These are phyloP conservation scores for Xylariaceae sp. DNA, from an alignment of 2,329 filamentous ascomycete genomes.

Conservation along the genomic window DNA sequence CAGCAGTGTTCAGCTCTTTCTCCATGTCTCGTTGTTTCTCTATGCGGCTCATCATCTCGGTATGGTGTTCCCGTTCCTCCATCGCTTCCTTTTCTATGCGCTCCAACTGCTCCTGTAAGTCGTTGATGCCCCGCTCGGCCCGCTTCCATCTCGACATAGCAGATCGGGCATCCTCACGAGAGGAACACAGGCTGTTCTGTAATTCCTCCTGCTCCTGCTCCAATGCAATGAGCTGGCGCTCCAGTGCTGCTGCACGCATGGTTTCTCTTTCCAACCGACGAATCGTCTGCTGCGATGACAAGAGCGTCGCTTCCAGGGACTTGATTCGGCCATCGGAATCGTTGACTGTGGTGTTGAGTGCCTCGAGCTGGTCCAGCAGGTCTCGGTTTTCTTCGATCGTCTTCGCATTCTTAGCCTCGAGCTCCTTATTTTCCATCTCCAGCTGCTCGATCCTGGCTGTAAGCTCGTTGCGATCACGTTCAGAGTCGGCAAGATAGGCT, in stretches of 20 bases:
- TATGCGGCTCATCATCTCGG: constrained; percentile 76
- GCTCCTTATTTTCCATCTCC: constrained; percentile 66
- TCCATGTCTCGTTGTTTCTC: constrained; percentile 80
- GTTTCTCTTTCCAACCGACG: constrained; percentile 71
- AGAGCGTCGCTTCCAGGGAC: constrained; percentile 69
- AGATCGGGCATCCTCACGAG: constrained; percentile 70
- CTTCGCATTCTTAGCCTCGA: constrained; percentile 72
- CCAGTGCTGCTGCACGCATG: constrained; percentile 70
- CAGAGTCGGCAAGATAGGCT: constrained; percentile 87
- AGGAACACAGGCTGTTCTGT: constrained; percentile 61
- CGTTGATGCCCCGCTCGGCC: constrained; percentile 72
- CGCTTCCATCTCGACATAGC: constrained; percentile 80
- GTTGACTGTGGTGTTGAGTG: constrained; percentile 71
- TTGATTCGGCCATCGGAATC: constrained; percentile 79
- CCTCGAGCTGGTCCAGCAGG: constrained; percentile 79
- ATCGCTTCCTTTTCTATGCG: constrained; percentile 79
- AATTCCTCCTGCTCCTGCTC: constrained; percentile 77
- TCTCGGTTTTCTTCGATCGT: constrained; percentile 79
- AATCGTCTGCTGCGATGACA: constrained; percentile 73
- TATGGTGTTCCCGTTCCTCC: constrained; percentile 76
- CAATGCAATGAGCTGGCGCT: constrained; percentile 72
- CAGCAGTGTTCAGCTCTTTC: constrained; percentile 73
- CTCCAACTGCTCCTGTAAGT: constrained; percentile 84
- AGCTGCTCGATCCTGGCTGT: constrained; percentile 69
- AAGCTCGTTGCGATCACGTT: constrained; percentile 75